Base-by-base conservation (phyloP, 2,329 filamentous ascomycete genomes). In the Pseudopithomyces maydicus region DNA sequence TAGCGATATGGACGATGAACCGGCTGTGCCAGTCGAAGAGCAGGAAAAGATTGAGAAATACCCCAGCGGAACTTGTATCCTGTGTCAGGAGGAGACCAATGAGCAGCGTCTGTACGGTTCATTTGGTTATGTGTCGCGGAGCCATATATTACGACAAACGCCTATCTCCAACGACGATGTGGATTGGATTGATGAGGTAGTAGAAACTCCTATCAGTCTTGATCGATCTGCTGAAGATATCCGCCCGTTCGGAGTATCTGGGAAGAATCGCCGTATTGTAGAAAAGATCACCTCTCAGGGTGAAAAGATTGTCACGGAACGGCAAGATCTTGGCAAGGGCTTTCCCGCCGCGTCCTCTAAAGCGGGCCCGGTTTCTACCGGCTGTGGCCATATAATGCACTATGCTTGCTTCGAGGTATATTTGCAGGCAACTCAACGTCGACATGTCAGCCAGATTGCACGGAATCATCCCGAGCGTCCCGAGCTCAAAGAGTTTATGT, bases 311-410 rank as follows among this genome's bases (percentile, higher is more conserved):
- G 81, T 86, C 35, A 85, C 86, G 4, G 92, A 96, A 73, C 86
- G 90, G 47, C 90, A 96, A 76, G 88, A 88, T 6, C 85, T 99
- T 46, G 93, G 94, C 32, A 96, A 93, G 75, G 95, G 95, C 0
- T 99, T 96, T 70, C 89, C 91, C 2, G 82, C 87, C 6, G 81
- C 84, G 10, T 82, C 87, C 39, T 87, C 87, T 33, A 82, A 84
- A 26, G 81, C 85, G 17, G 95, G 93, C 0, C 90, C 94, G 0
- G 89, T 98, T 1, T 91, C 93, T 11, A 91, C 90, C 35, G 92
- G 94, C 10, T 99, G 95, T 75, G 95, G 95, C 2, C 95, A 99
- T 74, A 96, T 99, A 70, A 99, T 99, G 95, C 95, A 99, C 75
- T 98, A 91, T 74, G 88, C 86, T 65, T 99, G 95, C 77, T 99